A percentile compares a stretch with the other conserved stretches of the same genome.
Evolutionary conservation across 2,329 filamentous ascomycete species (phyloP).

Genomic region (Thyridium curvatum): DNA sequence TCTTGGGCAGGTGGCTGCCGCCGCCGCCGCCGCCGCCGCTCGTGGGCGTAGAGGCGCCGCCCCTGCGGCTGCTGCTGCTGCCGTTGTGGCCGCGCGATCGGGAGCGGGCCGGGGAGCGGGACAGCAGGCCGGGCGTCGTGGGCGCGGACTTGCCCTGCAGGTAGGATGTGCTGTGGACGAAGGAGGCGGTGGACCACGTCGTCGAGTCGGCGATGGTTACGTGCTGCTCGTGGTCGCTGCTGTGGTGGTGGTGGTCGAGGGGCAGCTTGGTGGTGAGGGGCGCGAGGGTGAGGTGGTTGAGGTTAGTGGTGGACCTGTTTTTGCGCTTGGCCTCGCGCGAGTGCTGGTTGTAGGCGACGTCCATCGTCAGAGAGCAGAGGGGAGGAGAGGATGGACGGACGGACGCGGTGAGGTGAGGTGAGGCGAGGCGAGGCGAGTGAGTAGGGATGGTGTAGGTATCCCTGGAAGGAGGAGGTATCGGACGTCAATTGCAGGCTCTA

Average conservation of each 20-base stretch:
- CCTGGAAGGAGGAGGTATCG: no score
- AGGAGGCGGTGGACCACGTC: slow-evolving; percentile 2
- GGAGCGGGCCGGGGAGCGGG: slow-evolving; percentile 47
- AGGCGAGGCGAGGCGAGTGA: no score
- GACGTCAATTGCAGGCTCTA: no score
- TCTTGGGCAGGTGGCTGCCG: slow-evolving; percentile 42
- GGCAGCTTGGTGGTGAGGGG: slow-evolving; percentile 58
- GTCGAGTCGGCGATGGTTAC: no score
- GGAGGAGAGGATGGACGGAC: no score
- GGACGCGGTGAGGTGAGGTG: no score
- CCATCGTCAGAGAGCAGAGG: no score
- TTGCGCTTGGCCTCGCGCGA: slow-evolving; percentile 50
- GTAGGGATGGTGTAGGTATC: no score
- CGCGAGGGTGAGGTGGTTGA: slow-evolving; percentile 57
- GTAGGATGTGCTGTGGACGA: slow-evolving; percentile 42
- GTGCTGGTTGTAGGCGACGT: slow-evolving; percentile 55
- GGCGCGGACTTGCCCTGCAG: slow-evolving; percentile 57
- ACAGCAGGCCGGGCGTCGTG: slow-evolving; percentile 57
- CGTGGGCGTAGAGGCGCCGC: slow-evolving; percentile 24
- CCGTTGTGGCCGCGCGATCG: slow-evolving; percentile 33
- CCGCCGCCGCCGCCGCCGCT: not conserved
- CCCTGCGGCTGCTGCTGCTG: slow-evolving; percentile 13
- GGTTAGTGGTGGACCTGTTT: slow-evolving; percentile 51
- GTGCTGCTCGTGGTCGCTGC: no score
- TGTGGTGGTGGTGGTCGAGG: slow-evolving; percentile 45